Evolutionary conservation across 1,284 basidiomycete genomes (phyloP).

Genomic region (Rhodotorula sp.): DNA sequence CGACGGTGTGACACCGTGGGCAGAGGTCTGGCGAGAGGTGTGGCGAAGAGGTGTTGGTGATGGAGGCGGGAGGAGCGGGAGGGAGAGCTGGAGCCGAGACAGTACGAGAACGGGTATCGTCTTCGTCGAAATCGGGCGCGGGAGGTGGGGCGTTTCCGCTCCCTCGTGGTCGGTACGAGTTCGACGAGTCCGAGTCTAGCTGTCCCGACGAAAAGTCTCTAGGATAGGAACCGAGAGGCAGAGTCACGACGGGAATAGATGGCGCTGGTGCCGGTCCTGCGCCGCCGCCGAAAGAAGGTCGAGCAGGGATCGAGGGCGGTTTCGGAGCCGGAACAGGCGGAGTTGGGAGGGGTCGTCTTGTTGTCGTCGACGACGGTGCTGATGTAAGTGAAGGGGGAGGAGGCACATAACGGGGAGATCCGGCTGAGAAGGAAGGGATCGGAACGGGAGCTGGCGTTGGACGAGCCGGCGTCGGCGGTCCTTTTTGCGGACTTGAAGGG

Average conservation of each 20-base stretch:
- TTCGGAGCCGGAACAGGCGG: neutral
- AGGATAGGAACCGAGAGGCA: neutral
- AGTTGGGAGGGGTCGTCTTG: neutral
- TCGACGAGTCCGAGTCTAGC: neutral
- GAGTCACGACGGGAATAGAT: neutral
- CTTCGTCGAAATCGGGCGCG: neutral
- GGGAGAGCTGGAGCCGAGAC: neutral
- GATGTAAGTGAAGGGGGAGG: too few species aligned
- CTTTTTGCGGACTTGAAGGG: neutral
- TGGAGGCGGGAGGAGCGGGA: neutral
- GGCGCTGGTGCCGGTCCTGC: neutral
- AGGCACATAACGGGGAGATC: neutral
- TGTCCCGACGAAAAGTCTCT: too few species aligned
- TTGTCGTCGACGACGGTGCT: neutral
- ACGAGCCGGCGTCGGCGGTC: neutral
- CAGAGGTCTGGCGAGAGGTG: conserved; percentile 11
- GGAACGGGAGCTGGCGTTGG: neutral
- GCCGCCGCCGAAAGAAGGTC: neutral
- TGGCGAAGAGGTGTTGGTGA: neutral
- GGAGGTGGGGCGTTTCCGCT: neutral
- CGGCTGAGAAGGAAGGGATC: neutral
- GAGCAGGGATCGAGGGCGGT: neutral
- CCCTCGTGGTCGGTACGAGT: neutral
- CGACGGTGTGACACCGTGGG: conserved; percentile 16
- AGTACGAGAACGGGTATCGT: neutral